Conservation (phyloP, 345 rosid genomes). For the Excoecaria agallocha region DNA sequence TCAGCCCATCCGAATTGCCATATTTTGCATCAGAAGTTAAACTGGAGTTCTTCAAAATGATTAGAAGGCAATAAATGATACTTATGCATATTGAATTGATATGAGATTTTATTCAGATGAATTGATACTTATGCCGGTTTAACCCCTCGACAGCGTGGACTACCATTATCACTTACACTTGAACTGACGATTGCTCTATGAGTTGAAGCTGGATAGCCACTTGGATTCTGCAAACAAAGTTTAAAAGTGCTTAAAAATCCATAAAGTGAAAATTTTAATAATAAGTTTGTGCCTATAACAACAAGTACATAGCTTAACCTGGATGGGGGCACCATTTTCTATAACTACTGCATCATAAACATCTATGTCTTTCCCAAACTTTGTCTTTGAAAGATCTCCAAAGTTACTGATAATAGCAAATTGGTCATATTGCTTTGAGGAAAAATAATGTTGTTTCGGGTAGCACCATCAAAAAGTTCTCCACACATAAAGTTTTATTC, state of each 20-base stretch:
- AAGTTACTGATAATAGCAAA: conserved; percentile 98
- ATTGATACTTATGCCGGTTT: conserved; percentile 90
- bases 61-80: too few relatives aligned
- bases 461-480: conserved; percentile 82
- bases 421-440: conserved; percentile 71
- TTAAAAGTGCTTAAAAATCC: too few relatives aligned
- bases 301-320: conserved; percentile 41
- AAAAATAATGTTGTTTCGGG: conserved; percentile 78
- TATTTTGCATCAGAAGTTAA: too few relatives aligned
- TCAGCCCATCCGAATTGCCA: too few relatives aligned
- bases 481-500: conserved; percentile 68
- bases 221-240: conserved; percentile 56
- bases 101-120: too few relatives aligned
- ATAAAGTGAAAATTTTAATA: too few relatives aligned
- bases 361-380: conserved; percentile 90
- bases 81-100: too few relatives aligned
- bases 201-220: conserved; percentile 56
- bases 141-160: conserved; percentile 44
- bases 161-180: conserved; percentile 68
- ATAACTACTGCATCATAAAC: conserved; percentile 75
- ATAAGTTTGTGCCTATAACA: too few relatives aligned
- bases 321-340: conserved; percentile 91
- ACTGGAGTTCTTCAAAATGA: too few relatives aligned
- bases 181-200: conserved; percentile 85
- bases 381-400: conserved; percentile 86